Base-by-base conservation (phyloP, 306 rosid species). In the Casuarina glauca region DNA sequence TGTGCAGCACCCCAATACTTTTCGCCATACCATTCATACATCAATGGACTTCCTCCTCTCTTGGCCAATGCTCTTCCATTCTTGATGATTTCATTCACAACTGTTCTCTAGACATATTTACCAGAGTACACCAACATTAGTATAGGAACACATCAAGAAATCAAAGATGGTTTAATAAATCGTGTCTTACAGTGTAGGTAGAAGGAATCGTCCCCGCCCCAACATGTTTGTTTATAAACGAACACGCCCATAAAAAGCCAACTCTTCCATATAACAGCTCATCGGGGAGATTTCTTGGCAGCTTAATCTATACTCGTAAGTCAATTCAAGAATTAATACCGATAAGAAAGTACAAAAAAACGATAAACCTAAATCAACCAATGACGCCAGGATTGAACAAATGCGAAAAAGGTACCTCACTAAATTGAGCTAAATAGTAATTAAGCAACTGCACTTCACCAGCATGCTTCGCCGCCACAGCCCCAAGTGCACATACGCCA, bases 1-100 rank as follows among this genome's bases (percentile, higher is more conserved):
- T 92, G 97, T 0, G 97, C 96, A 70, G 93, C 93, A 74, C 97
- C 96, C 91, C 93, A 88, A 76, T 90, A 92, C 80, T 82, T 92
- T 80, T 92, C 88, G 7, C 96, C 91, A 15, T 92, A 86, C 92
- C 93, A 92, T 79, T 92, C 96, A 67, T 78, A 90, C 97, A 90
- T 88, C 80, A 92, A 81, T 4, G 93, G 92, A 44, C 88, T 86
- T 41, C 53, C 80, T 63, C 85, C 95, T 73, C 68, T 84, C 83
- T 61, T 82, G 8, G 85, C 96, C 77, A 90, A 15, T 32, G 81
- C 84, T 85, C 96, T 85, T 71, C 97, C 96, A 75, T 86, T 86
- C 62, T 61, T 78, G 63, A 92, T 75, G 48, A 90, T 78, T 73
- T 87, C 93, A 80, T 79, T 87, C 64, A 87, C 91, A 80, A 88